Evolutionary conservation across 257 asterid genomes (phyloP).

Genomic region (Primulina tabacum): DNA sequence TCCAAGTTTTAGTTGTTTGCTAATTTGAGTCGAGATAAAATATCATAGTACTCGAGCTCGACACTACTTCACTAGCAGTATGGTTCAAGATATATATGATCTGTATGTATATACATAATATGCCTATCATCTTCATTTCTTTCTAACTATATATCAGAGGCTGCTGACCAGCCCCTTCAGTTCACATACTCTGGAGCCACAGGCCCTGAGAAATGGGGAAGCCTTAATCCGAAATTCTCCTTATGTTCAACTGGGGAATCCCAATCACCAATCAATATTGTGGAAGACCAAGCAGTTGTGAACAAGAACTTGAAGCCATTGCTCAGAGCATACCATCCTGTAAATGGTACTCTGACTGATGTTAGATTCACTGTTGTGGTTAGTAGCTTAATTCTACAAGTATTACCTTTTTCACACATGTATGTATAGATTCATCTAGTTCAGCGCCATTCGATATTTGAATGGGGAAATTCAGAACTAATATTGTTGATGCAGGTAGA

Average conservation of each 20-base stretch:
- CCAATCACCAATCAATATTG: slow-evolving; percentile 72
- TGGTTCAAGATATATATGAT: too few relatives aligned
- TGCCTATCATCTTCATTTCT: not conserved
- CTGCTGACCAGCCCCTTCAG: slow-evolving; percentile 27
- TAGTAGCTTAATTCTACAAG: slow-evolving; percentile 8
- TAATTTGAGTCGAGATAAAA: not conserved
- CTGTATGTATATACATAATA: too few relatives aligned
- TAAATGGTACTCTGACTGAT: slow-evolving; percentile 60
- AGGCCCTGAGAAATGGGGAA: slow-evolving; percentile 75
- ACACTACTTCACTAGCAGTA: not conserved
- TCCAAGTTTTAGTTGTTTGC: not conserved
- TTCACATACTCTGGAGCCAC: slow-evolving; percentile 62
- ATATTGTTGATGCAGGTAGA: slow-evolving; percentile 47
- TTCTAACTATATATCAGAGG: not conserved
- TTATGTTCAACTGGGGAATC: slow-evolving; percentile 55
- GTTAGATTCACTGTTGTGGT: slow-evolving; percentile 67
- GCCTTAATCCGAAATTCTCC: slow-evolving; percentile 55
- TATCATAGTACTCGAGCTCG: not conserved
- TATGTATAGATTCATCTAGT: not conserved
- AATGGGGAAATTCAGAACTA: not conserved
- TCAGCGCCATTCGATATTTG: not conserved
- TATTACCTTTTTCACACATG: not conserved
- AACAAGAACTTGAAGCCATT: slow-evolving; percentile 50
- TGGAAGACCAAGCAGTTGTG: slow-evolving; percentile 23
- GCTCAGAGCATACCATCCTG: slow-evolving; percentile 41